Percentiles rank a stretch among this genome's conserved stretches.
Conservation (phyloP, 75 land plant species). For the Cupressus sempervirens region DNA sequence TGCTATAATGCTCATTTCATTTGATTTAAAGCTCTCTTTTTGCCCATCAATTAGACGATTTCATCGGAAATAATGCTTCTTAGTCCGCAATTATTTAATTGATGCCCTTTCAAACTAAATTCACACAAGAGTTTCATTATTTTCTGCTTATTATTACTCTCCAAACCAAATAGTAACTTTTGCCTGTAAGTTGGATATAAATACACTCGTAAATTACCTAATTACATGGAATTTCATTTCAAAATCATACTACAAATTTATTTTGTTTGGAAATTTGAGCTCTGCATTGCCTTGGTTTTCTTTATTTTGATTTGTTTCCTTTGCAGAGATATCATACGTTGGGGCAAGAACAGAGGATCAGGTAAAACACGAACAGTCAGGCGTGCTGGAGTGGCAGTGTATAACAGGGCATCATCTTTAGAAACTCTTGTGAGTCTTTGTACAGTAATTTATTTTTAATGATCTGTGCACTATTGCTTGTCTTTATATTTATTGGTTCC, state of each 20-base stretch:
- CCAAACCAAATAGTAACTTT: background rate
- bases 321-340: constrained; percentile 79
- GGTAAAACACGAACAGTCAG: constrained; percentile 69
- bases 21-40: background rate
- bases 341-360: constrained; percentile 85
- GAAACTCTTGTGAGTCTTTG: constrained; percentile 80
- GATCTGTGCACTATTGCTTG: background rate
- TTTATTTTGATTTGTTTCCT: background rate
- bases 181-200: background rate
- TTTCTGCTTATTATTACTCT: background rate
- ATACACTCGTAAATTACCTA: background rate
- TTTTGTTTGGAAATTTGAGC: background rate
- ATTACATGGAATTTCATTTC: background rate
- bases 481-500: background rate
- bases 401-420: constrained; percentile 89
- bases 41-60: background rate
- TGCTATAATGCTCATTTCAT: background rate
- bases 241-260: background rate
- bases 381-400: constrained; percentile 89
- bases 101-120: background rate
- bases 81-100: background rate
- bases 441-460: background rate
- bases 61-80: background rate
- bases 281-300: background rate
- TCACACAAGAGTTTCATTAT: background rate